These are phyloP conservation scores for Fraxinus anomala DNA, from an alignment of 257 asterid genomes.

Conservation along the genomic window DNA sequence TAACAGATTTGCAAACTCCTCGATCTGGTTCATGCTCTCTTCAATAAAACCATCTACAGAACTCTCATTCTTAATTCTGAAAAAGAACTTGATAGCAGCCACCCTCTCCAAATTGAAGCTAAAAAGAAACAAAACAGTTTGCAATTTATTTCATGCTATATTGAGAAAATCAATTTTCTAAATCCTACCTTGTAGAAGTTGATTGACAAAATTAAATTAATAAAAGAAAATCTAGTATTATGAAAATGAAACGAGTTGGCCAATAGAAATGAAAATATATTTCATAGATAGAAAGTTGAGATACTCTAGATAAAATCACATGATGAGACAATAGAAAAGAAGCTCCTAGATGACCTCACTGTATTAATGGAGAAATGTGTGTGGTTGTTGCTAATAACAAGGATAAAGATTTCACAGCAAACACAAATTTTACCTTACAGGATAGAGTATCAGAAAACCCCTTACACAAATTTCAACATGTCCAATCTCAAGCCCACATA, in stretches of 20 bases:
- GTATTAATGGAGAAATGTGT: background rate
- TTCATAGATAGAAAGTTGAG: background rate
- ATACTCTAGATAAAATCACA: background rate
- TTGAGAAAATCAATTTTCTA: background rate
- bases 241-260: background rate
- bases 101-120: constrained; percentile 63
- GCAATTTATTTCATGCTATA: background rate
- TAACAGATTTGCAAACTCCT: constrained; percentile 50
- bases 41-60: constrained; percentile 43
- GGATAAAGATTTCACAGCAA: constrained; percentile 2
- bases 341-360: background rate
- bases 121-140: constrained; percentile 32
- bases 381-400: background rate
- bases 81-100: constrained; percentile 65
- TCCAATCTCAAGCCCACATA: background rate
- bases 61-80: constrained; percentile 50
- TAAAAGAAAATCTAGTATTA: background rate
- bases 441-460: background rate
- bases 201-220: constrained; percentile 2
- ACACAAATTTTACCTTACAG: background rate
- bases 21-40: constrained; percentile 61
- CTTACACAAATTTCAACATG: background rate
- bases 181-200: background rate
- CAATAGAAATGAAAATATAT: background rate
- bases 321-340: background rate